Evolutionary conservation across 805 yeast genomes (phyloP), one percentile per base, ranked within the genome.

Genomic region (Barnettozyma sucrosica): DNA sequence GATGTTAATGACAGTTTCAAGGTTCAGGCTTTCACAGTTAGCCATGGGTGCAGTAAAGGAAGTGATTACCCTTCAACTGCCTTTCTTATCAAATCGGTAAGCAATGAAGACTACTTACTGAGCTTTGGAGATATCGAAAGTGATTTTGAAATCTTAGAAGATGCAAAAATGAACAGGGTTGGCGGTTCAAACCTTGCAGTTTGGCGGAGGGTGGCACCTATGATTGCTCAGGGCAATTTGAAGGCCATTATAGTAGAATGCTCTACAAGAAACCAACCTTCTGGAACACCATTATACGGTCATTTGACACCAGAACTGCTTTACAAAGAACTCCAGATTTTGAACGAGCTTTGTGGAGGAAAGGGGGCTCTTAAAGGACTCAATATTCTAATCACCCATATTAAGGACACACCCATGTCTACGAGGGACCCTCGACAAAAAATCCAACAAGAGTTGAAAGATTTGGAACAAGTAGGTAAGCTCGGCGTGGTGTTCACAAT

Each of bases 111-210:
- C 8, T 67, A 69, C 20, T 43, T 89, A 3, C 62, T 89, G 8
- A 63, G 85, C 3, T 88, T 89, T 72, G 97, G 97, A 1, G 97
- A 89, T 61, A 77, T 87, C 32, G 96, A 89, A 60, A 74, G 84
- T 42, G 95, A 87, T 59, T 36, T 57, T 5, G 61, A 69, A 1
- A 76, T 85, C 9, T 55, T 23, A 34, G 37, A 16, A 18, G 24
- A 55, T 68, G 23, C 57, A 61, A 28, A 75, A 16, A 28, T 37
- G 28, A 23, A 20, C 3, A 21, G 26, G 5, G 41, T 37, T 14
- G 26, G 41, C 8, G 10, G 18, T 23, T 20, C 34, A 9, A 56
- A 43, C 37, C 54, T 51, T 44, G 50, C 8, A 44, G 73, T 87
- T 3, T 88, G 96, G 96, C 45, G 61, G 3, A 54, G 63, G 18